Base-by-base conservation (phyloP, 2,329 filamentous ascomycete genomes). In the Keithomyces neogunnii region DNA sequence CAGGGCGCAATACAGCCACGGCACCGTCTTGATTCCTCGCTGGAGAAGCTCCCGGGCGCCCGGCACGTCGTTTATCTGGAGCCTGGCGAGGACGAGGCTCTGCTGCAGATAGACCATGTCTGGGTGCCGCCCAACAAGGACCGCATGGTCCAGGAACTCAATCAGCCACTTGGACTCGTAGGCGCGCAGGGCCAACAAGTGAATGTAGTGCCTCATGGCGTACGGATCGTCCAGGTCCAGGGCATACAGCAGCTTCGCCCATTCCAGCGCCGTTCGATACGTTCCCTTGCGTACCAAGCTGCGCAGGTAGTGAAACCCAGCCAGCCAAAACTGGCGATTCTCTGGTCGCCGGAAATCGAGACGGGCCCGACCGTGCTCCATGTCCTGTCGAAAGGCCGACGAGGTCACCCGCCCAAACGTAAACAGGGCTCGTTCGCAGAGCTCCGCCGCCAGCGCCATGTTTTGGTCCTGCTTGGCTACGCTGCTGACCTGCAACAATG, bases 381-480 rank as follows among this genome's bases (percentile, higher is more conserved):
- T 69, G 56, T 85, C 84, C 51, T 81, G 81, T 6, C 85, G 77
- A 65, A 97, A 99, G 0, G 86, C 82, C 7, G 89, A 92, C 53
- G 93, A 84, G 0, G 89, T 84, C 3, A 90, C 88, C 38, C 92
- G 82, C n/a, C 92, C 93, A 64, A 97, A 92, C 0, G 88, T 88
- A 70, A 96, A 97, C 5, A 99, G 77, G 0, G 92, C 91, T 45
- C 93, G 81, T 69, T 97, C 92, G 50, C 95, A 82, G 2, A 97
- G 78, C 61, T 97, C 91, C 3, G 89, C 86, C 0, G 92, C 85
- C 3, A 93, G 80, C 1, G 91, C 82, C 65, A 90, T 85, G 63
- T 97, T 93, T 49, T 89, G 83, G 63, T 96, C 89, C 58, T 96
- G 88, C 65, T 93, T 92, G 10, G 90, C 90, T 47, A 97, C 87